A percentile compares a stretch with the other conserved stretches of the same genome.
phyloP scores from a whole-genome alignment of 75 land plant genomes.

The Cupressus sempervirens region DNA sequence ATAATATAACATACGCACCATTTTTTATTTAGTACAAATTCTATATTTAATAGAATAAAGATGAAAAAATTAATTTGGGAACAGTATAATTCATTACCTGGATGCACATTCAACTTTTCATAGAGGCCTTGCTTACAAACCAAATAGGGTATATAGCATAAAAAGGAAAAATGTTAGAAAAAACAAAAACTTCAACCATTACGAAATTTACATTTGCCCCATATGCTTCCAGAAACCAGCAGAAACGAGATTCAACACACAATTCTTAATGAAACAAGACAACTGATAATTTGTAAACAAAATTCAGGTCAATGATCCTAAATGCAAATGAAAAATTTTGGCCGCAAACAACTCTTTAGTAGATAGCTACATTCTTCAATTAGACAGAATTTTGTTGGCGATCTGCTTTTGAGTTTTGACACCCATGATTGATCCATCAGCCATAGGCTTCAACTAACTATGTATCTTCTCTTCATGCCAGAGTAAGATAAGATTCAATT shows the following conservation, averaged over 20 bases:
- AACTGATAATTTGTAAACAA: neutral
- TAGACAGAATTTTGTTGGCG: too few relatives aligned
- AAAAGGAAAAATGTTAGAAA: neutral
- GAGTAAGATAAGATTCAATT: too few relatives aligned
- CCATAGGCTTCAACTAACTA: too few relatives aligned
- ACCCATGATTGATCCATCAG: too few relatives aligned
- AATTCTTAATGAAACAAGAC: neutral
- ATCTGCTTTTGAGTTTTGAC: too few relatives aligned
- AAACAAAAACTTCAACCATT: neutral
- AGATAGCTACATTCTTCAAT: too few relatives aligned
- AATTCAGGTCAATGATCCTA: too few relatives aligned
- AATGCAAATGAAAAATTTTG: too few relatives aligned
- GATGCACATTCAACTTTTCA: neutral
- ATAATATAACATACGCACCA: too few relatives aligned
- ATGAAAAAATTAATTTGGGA: neutral
- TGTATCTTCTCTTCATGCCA: too few relatives aligned
- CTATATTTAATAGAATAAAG: neutral
- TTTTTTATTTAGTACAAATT: neutral
- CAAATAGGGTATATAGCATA: neutral
- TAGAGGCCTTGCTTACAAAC: neutral
- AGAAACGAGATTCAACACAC: neutral
- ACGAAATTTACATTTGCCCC: neutral
- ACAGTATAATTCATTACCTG: neutral
- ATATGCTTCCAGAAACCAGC: neutral
- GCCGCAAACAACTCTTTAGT: too few relatives aligned